Conservation (phyloP, 2,329 filamentous ascomycete genomes). For the Cladosporium sp. region DNA sequence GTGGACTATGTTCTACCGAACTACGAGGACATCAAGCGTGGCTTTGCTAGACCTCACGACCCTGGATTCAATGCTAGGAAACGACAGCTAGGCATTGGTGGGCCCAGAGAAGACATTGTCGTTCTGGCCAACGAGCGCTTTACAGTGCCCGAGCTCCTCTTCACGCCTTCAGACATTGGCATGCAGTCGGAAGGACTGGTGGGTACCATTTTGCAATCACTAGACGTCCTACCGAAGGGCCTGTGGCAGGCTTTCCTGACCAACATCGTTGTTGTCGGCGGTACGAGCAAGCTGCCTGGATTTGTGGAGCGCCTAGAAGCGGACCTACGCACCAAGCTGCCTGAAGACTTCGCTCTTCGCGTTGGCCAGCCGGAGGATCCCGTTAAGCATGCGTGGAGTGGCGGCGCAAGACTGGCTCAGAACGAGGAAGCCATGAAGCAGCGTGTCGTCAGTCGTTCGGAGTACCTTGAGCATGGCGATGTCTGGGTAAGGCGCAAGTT, state of each 20-base stretch:
- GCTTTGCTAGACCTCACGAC: constrained; percentile 77
- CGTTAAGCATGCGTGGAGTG: constrained; percentile 79
- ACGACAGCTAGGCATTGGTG: constrained; percentile 51
- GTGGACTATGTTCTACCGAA: constrained; percentile 94
- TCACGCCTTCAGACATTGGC: constrained; percentile 82
- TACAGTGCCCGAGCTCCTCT: constrained; percentile 83
- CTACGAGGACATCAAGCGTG: constrained; percentile 63
- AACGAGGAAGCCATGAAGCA: constrained; percentile 65
- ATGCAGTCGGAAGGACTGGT: constrained; percentile 80
- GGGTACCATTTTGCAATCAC: constrained; percentile 77
- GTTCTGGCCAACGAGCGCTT: constrained; percentile 93
- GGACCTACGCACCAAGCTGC: constrained; percentile 39
- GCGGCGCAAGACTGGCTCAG: constrained; percentile 75
- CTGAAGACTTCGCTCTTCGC: constrained; percentile 74
- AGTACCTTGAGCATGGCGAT: constrained; percentile 86
- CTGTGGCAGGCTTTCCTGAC: constrained; percentile 81
- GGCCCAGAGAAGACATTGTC: constrained; percentile 71
- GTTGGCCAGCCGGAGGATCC: constrained; percentile 72
- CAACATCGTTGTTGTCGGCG: constrained; percentile 87
- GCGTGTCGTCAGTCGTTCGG: constrained; percentile 77
- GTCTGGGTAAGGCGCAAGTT: constrained; percentile 40
- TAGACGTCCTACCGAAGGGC: constrained; percentile 74
- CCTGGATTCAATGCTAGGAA: constrained; percentile 60
- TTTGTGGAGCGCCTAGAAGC: constrained; percentile 71
- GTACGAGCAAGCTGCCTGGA: constrained; percentile 76